Base-by-base conservation (phyloP, 805 yeast genomes). In the Metschnikowia noctiluminum region DNA sequence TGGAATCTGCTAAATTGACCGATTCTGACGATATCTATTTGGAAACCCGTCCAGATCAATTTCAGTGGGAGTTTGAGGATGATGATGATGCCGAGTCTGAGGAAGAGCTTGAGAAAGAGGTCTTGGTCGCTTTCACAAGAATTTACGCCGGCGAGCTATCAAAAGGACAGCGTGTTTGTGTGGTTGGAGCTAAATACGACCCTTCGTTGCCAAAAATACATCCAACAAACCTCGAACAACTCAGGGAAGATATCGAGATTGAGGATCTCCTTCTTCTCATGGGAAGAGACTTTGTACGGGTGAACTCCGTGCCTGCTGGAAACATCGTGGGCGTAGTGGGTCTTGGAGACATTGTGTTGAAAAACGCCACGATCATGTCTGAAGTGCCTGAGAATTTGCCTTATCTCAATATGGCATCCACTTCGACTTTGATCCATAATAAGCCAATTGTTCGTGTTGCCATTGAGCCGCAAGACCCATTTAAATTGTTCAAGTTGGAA, bases 391-490 rank as follows among this genome's bases (percentile, higher is more conserved):
- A 90, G 37, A 82, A 83, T n/a, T 70, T 85, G 43, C 96, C 96
- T 0, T 86, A 89, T 55, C 73, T 89, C 15, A 85, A 82, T 47
- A 68, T 82, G 46, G 73, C 77, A 0, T 61, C 76, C 1, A 79
- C 85, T 13, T 67, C 76, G 1, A 65, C 74, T 1, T 66, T 73
- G 54, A 70, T 71, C 42, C 77, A 73, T 55, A 80, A 87, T n/a
- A 87, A 89, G 31, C 99, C 99, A 1, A 92, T 94, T 62, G 89
- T 94, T 57, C 82, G 90, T 55, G 96, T 94, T 31, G 97, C 99
- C 0, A 73, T 94, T n/a, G 99, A 94, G 63, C 97, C 99, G 1
- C 85, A 80, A 5, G 87, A 89, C 58, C 96, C 96, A 9, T 77
- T 85, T 42, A 84, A 89, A 57, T 79, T 90, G 76, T 83, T 79